Evolutionary conservation across 495 filamentous ascomycete species (phyloP), one percentile per base, ranked within the genome.

Genomic region (Xylaria intraflava): DNA sequence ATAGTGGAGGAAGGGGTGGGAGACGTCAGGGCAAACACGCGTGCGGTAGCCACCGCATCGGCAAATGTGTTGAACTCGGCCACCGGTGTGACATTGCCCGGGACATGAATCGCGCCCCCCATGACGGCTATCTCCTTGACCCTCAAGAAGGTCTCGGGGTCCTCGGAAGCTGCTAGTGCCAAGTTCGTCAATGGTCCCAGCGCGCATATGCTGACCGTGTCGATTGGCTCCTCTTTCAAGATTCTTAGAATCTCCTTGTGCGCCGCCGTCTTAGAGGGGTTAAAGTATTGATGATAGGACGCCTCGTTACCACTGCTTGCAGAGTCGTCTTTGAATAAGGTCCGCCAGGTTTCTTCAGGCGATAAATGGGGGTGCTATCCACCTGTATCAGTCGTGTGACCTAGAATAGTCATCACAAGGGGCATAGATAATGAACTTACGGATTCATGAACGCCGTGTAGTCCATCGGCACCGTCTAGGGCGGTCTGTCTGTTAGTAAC

Each of bases 71-170:
- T 95, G 76, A 95, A 95, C 63, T 95, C 88, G 55, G 82, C 86
- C 38, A 78, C 74, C 0, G 89, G 89, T 1, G 88, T 91, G 53
- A 81, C 72, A 70, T 99, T 99, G 46, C 93, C 93, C 24, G 81
- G 77, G 16, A 81, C 62, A 36, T 84, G 75, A 40, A 97, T 79
- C n/a, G 87, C 82, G 51, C 93, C 94, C 30, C 92, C 93, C 93
- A 99, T 99, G n/a, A 95, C 85, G 17, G 96, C 83, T 2, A 99
- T 82, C 65, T 95, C 87, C 65, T 94, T 95, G 23, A 82, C 89
- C 19, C 83, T 82, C 3, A 97, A 78, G 72, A 99, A 95, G 4
- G 89, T 84, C 62, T 88, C 84, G 2, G 89, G 82, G 56, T 95
- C 89, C 62, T 87, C 80, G 6, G 88, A 82, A 26, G 93, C 90